These are phyloP conservation scores for Alternaria hordeiaustralica DNA, from an alignment of 2,329 filamentous ascomycete species.

Conservation along the genomic window DNA sequence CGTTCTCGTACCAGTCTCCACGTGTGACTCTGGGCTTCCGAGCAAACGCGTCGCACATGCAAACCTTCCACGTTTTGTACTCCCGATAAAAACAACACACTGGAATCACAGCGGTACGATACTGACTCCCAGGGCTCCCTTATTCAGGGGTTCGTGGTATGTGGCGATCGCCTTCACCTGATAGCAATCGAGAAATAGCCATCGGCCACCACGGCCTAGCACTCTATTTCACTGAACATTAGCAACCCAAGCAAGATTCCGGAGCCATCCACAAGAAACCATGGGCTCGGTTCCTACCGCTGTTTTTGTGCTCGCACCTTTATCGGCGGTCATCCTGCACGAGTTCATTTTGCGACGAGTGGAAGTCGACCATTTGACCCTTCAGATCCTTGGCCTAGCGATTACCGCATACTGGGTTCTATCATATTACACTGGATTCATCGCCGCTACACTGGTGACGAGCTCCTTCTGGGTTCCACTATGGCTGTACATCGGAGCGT, in stretches of 20 bases:
- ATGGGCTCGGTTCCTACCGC: slow-evolving; percentile 12
- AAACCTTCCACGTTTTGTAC: slow-evolving; percentile 13
- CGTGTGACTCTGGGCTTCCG: slow-evolving; percentile 6
- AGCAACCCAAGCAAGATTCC: not conserved
- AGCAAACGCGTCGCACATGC: not conserved
- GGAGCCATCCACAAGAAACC: not conserved
- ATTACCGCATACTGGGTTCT: slow-evolving; percentile 16
- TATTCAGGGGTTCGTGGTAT: not conserved
- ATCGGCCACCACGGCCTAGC: not conserved
- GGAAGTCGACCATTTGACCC: slow-evolving; percentile 24
- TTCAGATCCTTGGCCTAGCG: slow-evolving; percentile 16
- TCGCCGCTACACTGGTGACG: slow-evolving; percentile 13
- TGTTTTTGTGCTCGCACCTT: slow-evolving; percentile 6
- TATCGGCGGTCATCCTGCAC: slow-evolving; percentile 21
- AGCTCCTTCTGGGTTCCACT: slow-evolving; percentile 25
- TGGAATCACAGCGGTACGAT: not conserved
- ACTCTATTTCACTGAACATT: not conserved
- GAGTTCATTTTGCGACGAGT: slow-evolving; percentile 22
- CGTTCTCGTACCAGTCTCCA: not conserved
- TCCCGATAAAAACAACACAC: not conserved
- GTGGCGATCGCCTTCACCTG: not conserved
- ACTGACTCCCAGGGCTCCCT: not conserved
- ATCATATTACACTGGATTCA: slow-evolving; percentile 11
- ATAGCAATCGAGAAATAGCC: not conserved
- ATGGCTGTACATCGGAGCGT: slow-evolving; percentile 26